Base-by-base conservation (phyloP, 1,139 yeast species). In the Debaryomycetaceae sp. region DNA sequence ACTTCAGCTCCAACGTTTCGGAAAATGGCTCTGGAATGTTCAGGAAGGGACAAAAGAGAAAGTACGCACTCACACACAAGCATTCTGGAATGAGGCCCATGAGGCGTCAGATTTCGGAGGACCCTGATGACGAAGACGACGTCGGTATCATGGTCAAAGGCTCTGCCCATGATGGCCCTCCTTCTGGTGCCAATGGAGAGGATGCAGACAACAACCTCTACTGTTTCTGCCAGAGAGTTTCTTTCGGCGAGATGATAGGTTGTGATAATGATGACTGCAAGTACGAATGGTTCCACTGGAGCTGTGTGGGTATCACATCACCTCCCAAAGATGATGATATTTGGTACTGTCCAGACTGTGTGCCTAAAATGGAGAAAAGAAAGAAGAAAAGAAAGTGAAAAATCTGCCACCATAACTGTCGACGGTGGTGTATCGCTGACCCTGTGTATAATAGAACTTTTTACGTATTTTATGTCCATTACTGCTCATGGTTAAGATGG, bases 201-300 rank as follows among this genome's bases (percentile, higher is more conserved):
- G 89, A 82, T 48, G 87, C 85, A 19, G 78, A 70, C 60, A 78
- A 71, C 44, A 79, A 75, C 42, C 62, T 81, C 39, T 88, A 87
- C 59, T 88, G 96, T 61, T 78, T 83, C 62, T 88, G 96, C 58
- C 87, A 85, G 51, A 79, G 87, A 47, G 91, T 85, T 0, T 85
- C 95, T 1, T 86, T 83, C 64, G 96, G 96, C 9, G 87, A 87
- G 49, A 88, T 88, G 96, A 82, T 88, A 60, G 96, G 95, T 0
- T 88, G 96, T 60, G 96, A 88, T 58, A 85, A 85, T 53, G 81
- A 79, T 15, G 81, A 81, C 48, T 88, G 96, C 66, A 78, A 81
- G 48, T 81, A 71, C 53, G 96, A 87, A 58, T 88, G 96, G 96
- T 88, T 87, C 59, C 92, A 84, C 58, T 83, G 86, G 72, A 70